Percentiles rank a stretch among this genome's conserved stretches.
Evolutionary conservation across 768 basidiomycete species (phyloP).

Genomic region (Leccinum variicolor): DNA sequence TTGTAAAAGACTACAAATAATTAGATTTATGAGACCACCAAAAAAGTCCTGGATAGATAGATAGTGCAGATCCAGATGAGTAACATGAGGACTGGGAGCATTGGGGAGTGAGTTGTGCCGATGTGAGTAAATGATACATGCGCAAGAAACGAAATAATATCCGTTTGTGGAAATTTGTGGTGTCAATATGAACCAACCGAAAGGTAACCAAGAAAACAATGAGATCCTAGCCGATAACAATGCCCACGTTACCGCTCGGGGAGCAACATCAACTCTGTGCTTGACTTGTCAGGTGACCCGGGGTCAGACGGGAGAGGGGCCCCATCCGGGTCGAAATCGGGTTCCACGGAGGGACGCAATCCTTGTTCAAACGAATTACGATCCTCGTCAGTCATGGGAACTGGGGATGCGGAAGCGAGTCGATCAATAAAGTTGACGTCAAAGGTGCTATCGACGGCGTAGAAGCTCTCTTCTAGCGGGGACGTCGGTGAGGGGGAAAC

Average conservation of each 20-base stretch:
- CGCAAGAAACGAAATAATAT: constrained; percentile 9
- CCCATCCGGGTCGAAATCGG: constrained; percentile 43
- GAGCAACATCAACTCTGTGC: constrained; percentile 37
- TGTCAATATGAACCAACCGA: constrained; percentile 11
- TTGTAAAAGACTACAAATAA: not conserved
- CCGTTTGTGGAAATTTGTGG: constrained; percentile 9
- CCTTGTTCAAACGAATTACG: constrained; percentile 12
- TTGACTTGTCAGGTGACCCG: constrained; percentile 42
- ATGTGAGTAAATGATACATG: constrained; percentile 18
- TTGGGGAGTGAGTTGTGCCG: constrained; percentile 1
- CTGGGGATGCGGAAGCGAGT: constrained; percentile 35
- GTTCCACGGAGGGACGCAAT: constrained; percentile 14
- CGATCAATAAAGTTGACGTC: constrained; percentile 41
- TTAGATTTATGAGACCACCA: not conserved
- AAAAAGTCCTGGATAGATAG: constrained; percentile 8
- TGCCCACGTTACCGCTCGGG: constrained; percentile 39
- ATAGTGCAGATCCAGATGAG: constrained; percentile 15
- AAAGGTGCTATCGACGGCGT: constrained; percentile 24
- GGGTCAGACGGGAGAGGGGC: constrained; percentile 36
- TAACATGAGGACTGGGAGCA: constrained; percentile 3
- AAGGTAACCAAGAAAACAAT: not conserved
- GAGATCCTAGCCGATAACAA: not conserved
- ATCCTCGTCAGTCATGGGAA: constrained; percentile 35
- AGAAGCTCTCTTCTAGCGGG: constrained; percentile 18
- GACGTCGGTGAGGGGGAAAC: not conserved